A percentile compares a stretch with the other conserved stretches of the same genome.
phyloP scores from a whole-genome alignment of 2,329 filamentous ascomycete genomes.

The Xylariaceae sp. region DNA sequence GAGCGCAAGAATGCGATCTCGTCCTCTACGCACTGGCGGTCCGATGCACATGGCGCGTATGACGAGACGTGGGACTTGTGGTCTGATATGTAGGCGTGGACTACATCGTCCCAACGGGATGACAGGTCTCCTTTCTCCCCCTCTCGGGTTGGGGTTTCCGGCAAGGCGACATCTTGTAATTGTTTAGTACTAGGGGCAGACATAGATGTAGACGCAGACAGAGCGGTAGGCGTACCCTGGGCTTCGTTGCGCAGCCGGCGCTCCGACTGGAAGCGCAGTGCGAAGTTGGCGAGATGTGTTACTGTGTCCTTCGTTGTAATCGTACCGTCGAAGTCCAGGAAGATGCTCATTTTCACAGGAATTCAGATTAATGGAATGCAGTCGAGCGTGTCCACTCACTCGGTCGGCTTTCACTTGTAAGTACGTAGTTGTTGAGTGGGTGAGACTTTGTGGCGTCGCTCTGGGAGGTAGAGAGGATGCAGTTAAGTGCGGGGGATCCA shows the following conservation, averaged over 20 bases:
- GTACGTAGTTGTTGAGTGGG: no score
- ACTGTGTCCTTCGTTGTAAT: slow-evolving; percentile 64
- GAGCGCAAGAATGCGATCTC: slow-evolving; percentile 49
- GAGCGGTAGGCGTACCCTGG: slow-evolving; percentile 10
- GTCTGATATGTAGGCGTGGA: slow-evolving; percentile 54
- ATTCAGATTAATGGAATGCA: no score
- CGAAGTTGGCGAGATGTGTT: slow-evolving; percentile 52
- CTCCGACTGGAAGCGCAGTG: slow-evolving; percentile 43
- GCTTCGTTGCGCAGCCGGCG: background rate
- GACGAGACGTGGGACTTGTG: slow-evolving; percentile 45
- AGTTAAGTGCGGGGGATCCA: background rate
- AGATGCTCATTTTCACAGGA: slow-evolving; percentile 46
- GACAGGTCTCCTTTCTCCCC: slow-evolving; percentile 41
- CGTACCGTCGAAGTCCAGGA: slow-evolving; percentile 67
- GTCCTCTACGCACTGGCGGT: slow-evolving; percentile 43
- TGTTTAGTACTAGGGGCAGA: background rate
- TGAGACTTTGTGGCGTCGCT: no score
- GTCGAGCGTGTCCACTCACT: no score
- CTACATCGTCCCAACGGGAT: slow-evolving; percentile 52
- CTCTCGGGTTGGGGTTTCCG: background rate
- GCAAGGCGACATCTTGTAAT: background rate
- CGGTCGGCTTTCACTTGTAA: no score
- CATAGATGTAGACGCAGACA: background rate
- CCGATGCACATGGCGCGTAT: slow-evolving; percentile 43
- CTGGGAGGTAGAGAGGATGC: background rate